Conservation (phyloP, 2,329 filamentous ascomycete genomes). For the Simplicillium aogashimaense region DNA sequence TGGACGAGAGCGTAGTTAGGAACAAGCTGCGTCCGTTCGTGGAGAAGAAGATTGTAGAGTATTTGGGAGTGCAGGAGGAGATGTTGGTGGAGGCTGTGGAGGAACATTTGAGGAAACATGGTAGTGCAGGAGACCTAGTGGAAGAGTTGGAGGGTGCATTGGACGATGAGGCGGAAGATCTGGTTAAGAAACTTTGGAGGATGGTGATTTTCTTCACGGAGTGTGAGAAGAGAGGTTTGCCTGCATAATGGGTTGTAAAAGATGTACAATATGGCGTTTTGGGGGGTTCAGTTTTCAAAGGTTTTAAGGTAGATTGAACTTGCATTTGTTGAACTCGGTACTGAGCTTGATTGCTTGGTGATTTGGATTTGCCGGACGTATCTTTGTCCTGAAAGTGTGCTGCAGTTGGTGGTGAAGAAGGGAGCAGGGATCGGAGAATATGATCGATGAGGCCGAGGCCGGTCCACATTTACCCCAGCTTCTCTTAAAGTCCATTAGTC, state of each 20-base stretch:
- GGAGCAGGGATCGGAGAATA: neutral
- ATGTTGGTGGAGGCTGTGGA: conserved; percentile 89
- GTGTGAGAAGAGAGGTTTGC: conserved; percentile 80
- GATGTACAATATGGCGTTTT: neutral
- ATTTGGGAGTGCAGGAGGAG: conserved; percentile 91
- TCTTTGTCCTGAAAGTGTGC: neutral
- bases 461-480: no score
- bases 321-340: no score
- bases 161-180: conserved; percentile 86
- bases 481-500: no score
- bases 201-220: conserved; percentile 98
- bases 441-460: neutral
- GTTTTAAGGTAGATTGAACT: neutral
- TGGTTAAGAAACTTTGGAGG: conserved; percentile 95
- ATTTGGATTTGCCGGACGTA: neutral
- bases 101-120: conserved; percentile 69
- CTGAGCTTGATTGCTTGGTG: no score
- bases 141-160: conserved; percentile 79
- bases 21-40: conserved; percentile 91
- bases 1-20: conserved; percentile 70
- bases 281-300: neutral
- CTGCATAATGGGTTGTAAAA: conserved; percentile 42
- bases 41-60: conserved; percentile 96
- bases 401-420: neutral
- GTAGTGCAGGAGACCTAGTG: conserved; percentile 68